Evolutionary conservation across 1,284 basidiomycete genomes (phyloP).

Genomic region (Ganoderma leucocontextum): DNA sequence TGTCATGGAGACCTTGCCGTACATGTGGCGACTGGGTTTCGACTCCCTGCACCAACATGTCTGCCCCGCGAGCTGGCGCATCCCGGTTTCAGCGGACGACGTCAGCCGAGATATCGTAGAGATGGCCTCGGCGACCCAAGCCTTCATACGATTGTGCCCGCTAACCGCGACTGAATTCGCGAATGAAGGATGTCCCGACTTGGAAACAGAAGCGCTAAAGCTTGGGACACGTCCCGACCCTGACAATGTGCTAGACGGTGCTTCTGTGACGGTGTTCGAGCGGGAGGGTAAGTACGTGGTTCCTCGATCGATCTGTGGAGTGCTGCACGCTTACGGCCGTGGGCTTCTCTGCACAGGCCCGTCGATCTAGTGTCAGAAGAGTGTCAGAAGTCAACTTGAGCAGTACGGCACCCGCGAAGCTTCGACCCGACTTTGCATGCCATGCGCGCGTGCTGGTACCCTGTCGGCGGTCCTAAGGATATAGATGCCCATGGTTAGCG

Average conservation of each 20-base stretch:
- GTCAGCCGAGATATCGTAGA: neutral
- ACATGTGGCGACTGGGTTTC: neutral
- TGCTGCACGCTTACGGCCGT: neutral
- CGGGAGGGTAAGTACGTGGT: neutral
- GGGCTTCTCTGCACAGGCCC: neutral
- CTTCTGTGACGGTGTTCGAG: neutral
- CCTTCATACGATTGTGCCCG: neutral
- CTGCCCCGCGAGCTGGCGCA: neutral
- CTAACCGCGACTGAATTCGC: neutral
- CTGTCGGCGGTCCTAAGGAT: neutral
- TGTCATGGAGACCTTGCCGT: neutral
- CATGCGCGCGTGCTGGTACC: too few relatives aligned
- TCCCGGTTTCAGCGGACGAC: neutral
- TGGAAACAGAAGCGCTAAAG: neutral
- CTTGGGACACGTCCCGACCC: neutral
- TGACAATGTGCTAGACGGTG: neutral
- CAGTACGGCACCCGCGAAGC: neutral
- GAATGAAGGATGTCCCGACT: slow-evolving; percentile 2
- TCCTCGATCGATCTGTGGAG: neutral
- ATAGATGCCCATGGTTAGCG: neutral
- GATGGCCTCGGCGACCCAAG: neutral
- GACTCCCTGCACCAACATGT: neutral
- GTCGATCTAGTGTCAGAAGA: neutral
- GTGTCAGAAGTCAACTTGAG: neutral
- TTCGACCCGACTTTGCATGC: neutral